Percentiles rank a stretch among this genome's conserved stretches.
phyloP scores from a whole-genome alignment of 176 grass and related monocot genomes.

The Carex cristatella region DNA sequence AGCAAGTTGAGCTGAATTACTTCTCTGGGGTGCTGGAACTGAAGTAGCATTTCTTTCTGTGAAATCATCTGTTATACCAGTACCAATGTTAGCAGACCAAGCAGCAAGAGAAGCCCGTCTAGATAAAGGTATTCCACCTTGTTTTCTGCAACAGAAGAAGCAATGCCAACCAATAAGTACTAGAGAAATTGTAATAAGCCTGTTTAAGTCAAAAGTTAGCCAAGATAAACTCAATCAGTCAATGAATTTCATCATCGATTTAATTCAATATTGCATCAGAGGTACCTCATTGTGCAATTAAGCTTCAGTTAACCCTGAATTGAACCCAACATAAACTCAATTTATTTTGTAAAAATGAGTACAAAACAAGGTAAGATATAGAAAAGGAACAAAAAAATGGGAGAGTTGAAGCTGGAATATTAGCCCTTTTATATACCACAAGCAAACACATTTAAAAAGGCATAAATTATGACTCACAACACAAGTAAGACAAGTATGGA shows the following conservation, averaged over 20 bases:
- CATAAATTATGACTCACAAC: background rate
- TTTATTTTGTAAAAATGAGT: background rate
- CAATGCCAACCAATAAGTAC: slow-evolving; percentile 9
- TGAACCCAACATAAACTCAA: background rate
- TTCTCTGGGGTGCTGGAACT: slow-evolving; percentile 23
- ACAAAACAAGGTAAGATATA: background rate
- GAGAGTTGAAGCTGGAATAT: background rate
- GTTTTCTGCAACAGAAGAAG: slow-evolving; percentile 46
- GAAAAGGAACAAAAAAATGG: background rate
- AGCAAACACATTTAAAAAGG: background rate
- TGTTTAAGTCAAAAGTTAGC: background rate
- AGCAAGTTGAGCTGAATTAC: slow-evolving; percentile 35
- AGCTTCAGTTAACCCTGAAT: background rate
- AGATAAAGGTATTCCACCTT: slow-evolving; percentile 47
- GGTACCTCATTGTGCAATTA: background rate
- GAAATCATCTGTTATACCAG: slow-evolving; percentile 26
- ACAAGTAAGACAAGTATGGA: background rate
- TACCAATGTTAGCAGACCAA: slow-evolving; percentile 41
- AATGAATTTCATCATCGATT: slow-evolving; percentile 1
- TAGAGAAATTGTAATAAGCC: slow-evolving; percentile 12
- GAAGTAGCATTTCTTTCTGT: slow-evolving; percentile 14
- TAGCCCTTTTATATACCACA: background rate
- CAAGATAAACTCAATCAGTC: background rate
- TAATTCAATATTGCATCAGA: slow-evolving; percentile 9
- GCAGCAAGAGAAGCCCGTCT: slow-evolving; percentile 60